Base-by-base conservation (phyloP, 139 green algal genomes). In the Prasinococcaceae sp. region DNA sequence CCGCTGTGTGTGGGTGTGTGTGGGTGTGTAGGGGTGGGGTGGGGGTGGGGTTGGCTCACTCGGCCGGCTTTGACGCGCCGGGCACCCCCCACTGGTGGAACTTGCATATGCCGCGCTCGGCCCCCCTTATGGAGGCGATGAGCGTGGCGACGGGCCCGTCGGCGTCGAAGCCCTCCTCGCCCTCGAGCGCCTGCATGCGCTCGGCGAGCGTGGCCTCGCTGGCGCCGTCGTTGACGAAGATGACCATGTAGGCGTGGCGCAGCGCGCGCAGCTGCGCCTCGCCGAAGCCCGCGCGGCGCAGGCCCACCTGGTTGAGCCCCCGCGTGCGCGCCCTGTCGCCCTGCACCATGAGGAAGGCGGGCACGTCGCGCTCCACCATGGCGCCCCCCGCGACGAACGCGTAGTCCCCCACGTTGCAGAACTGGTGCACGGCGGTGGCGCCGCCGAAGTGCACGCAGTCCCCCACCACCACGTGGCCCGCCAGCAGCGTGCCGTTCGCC, bases 401-500 rank as follows among this genome's bases (percentile, higher is more conserved):
- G 39, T 73, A 74, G 2, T 52, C 58, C 1, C 64, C 64, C 10
- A 73, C 12, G 41, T 74, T 51, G 37, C 62, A 73, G 42, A 66
- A 69, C 27, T 74, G 64, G 20, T 73, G 64, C 30, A 73, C 64
- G 12, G 64, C 64, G 16, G 40, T 39, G 20, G 60, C 64, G 3
- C 64, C 64, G 20, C 62, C 63, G 9, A 68, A 59, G 12, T 66
- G 60, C n/a, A 73, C 51, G 12, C 39, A 47, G 37, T 73, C 64
- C 52, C 64, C 52, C 1, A 72, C 6, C 3, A 70, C 38, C 1
- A 72, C 62, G 68, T 72, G 63, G 14, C 63, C 63, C 10, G 50
- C 63, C 14, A 72, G 10, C 27, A 72, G 49, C 29, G 63, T 69
- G 16, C 37, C 63, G 27, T 72, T 72, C 30, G 62, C 63, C 12